A percentile compares a stretch with the other conserved stretches of the same genome.
Evolutionary conservation across 768 basidiomycete genomes (phyloP).

Genomic region (Rhodocollybia butyracea): DNA sequence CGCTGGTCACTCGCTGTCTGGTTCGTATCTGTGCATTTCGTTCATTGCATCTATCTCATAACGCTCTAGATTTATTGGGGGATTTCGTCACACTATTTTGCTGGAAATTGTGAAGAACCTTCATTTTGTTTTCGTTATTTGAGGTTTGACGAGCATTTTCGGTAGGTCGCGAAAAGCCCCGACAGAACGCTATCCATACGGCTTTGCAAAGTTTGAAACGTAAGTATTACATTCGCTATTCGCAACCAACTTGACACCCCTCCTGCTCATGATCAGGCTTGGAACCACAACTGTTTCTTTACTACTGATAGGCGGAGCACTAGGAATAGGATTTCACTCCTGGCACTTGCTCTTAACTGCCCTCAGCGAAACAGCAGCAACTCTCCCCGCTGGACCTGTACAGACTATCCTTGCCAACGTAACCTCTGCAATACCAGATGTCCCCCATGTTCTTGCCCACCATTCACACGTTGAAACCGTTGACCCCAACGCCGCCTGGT

Average conservation of each 20-base stretch:
- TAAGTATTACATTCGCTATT: too few relatives aligned
- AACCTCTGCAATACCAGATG: slow-evolving; percentile 50
- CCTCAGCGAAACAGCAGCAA: slow-evolving; percentile 61
- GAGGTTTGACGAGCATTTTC: too few relatives aligned
- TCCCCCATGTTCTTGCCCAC: slow-evolving; percentile 50
- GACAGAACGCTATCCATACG: slow-evolving; percentile 77
- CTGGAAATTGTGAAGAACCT: slow-evolving; percentile 83
- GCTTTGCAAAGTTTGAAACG: slow-evolving; percentile 93
- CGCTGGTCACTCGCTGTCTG: slow-evolving; percentile 88
- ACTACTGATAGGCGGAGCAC: slow-evolving; percentile 78
- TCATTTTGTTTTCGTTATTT: too few relatives aligned
- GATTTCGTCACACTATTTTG: slow-evolving; percentile 90
- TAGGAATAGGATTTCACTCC: slow-evolving; percentile 88
- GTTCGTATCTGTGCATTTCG: slow-evolving; percentile 38
- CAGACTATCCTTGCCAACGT: slow-evolving; percentile 61
- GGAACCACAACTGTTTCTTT: slow-evolving; percentile 86
- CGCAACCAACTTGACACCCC: too few relatives aligned
- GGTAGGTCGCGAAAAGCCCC: slow-evolving; percentile 85
- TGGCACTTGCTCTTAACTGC: slow-evolving; percentile 78
- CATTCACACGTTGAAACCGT: slow-evolving; percentile 56
- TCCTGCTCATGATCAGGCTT: too few relatives aligned
- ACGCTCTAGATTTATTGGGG: slow-evolving; percentile 66
- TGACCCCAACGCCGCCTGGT: slow-evolving; percentile 97
- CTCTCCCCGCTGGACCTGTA: slow-evolving; percentile 60
- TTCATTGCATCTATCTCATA: slow-evolving; percentile 6